Conservation (phyloP, 805 yeast genomes). For the Yarrowia sp. region DNA sequence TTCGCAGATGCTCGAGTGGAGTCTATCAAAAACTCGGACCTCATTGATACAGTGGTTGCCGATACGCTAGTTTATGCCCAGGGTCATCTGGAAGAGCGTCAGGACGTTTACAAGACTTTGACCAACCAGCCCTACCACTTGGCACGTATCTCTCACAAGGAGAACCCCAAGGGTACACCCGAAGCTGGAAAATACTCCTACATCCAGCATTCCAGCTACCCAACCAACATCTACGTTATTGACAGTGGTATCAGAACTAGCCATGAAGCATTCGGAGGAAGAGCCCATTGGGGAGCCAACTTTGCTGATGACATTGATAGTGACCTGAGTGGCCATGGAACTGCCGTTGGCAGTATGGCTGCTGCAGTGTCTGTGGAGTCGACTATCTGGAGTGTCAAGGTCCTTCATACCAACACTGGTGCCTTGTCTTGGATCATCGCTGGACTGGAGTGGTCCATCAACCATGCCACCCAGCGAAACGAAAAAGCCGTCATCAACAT, state of each 20-base stretch:
- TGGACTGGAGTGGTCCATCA: slow-evolving; percentile 18
- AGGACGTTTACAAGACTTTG: not conserved
- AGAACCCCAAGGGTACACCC: slow-evolving; percentile 9
- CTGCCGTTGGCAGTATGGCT: slow-evolving; percentile 88
- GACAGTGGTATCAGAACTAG: slow-evolving; percentile 72
- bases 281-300: slow-evolving; percentile 45
- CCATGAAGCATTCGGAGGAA: slow-evolving; percentile 51
- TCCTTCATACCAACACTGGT: slow-evolving; percentile 42
- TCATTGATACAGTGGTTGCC: not conserved
- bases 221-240: slow-evolving; percentile 65
- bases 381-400: slow-evolving; percentile 50
- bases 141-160: slow-evolving; percentile 7
- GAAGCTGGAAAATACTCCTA: not conserved
- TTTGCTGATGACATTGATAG: slow-evolving; percentile 65
- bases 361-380: slow-evolving; percentile 64
- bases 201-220: not conserved
- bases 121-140: slow-evolving; percentile 8
- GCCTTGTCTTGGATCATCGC: slow-evolving; percentile 2
- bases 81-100: slow-evolving; percentile 4
- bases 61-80: slow-evolving; percentile 5
- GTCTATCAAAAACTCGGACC: not conserved
- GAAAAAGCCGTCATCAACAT: slow-evolving; percentile 42
- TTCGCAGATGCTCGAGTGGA: not conserved
- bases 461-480: not conserved
- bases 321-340: slow-evolving; percentile 94